Percentiles rank a stretch among this genome's conserved stretches.
Conservation (phyloP, 768 basidiomycete species). For the Postia placenta region DNA sequence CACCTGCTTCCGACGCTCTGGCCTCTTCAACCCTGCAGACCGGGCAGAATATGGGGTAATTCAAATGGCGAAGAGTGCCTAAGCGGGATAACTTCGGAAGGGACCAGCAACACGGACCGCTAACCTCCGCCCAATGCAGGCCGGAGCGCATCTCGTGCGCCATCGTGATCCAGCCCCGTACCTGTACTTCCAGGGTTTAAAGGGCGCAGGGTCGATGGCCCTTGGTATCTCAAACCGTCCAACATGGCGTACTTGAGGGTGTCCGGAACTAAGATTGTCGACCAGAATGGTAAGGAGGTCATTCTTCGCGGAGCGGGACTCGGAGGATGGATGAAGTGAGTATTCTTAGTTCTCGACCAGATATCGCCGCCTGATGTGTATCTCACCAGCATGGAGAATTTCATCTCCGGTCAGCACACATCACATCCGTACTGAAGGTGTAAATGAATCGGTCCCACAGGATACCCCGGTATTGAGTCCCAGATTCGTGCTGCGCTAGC, state of each 20-base stretch:
- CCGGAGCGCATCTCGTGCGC: neutral
- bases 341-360: neutral
- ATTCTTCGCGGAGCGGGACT: slow-evolving; percentile 69
- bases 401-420: slow-evolving; percentile 51
- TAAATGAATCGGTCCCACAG: neutral
- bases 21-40: too few relatives aligned
- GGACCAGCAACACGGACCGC: neutral
- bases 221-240: neutral
- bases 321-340: slow-evolving; percentile 88
- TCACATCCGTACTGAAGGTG: neutral
- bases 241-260: neutral
- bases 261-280: slow-evolving; percentile 51
- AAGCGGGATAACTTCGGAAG: neutral
- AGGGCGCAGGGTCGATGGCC: too few relatives aligned
- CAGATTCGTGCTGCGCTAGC: slow-evolving; percentile 71
- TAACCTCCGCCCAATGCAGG: neutral
- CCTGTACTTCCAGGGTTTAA: neutral
- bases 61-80: neutral
- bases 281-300: slow-evolving; percentile 50
- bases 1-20: too few relatives aligned
- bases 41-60: too few relatives aligned
- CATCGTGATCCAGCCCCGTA: neutral
- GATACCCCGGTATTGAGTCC: slow-evolving; percentile 73
- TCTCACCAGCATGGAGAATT: slow-evolving; percentile 62
- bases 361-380: too few relatives aligned